phyloP scores from a whole-genome alignment of 2,329 filamentous ascomycete species.

The Colletotrichum ledebouriae region DNA sequence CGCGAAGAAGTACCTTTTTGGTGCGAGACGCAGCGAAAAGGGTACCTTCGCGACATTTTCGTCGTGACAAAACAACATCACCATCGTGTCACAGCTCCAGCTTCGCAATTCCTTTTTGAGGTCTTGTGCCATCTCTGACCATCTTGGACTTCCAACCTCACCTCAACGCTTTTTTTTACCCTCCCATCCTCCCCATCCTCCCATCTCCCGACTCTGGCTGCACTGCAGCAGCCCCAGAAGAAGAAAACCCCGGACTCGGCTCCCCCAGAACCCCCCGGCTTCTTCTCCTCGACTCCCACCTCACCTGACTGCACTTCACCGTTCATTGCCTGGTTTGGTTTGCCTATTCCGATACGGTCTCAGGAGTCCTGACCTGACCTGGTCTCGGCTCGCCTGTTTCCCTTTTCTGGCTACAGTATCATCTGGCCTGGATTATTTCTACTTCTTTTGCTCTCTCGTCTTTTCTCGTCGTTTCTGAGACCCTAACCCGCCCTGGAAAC shows the following conservation, averaged over 20 bases:
- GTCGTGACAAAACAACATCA: neutral
- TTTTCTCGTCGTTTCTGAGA: neutral
- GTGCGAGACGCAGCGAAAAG: neutral
- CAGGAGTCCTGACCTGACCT: neutral
- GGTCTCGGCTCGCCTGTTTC: conserved; percentile 2
- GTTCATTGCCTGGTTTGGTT: conserved; percentile 11
- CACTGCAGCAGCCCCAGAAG: too few relatives aligned
- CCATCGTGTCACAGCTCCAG: conserved; percentile 3
- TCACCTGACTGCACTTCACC: neutral
- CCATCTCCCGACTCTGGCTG: too few relatives aligned
- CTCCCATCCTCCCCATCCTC: too few relatives aligned
- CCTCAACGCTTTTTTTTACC: too few relatives aligned
- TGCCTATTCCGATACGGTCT: conserved; percentile 19
- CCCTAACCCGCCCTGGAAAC: neutral
- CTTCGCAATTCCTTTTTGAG: neutral
- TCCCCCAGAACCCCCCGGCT: neutral
- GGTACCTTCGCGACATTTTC: conserved; percentile 11
- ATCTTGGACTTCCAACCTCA: too few relatives aligned
- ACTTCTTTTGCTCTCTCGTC: neutral
- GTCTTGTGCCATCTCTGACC: neutral
- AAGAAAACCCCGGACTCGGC: too few relatives aligned
- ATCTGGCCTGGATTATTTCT: neutral
- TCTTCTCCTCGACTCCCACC: neutral
- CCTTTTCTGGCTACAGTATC: neutral
- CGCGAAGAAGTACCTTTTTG: conserved; percentile 8